Percentiles rank a stretch among this genome's conserved stretches.
Evolutionary conservation across 2,329 filamentous ascomycete species (phyloP).

Genomic region (Talaromyces rugulosus): DNA sequence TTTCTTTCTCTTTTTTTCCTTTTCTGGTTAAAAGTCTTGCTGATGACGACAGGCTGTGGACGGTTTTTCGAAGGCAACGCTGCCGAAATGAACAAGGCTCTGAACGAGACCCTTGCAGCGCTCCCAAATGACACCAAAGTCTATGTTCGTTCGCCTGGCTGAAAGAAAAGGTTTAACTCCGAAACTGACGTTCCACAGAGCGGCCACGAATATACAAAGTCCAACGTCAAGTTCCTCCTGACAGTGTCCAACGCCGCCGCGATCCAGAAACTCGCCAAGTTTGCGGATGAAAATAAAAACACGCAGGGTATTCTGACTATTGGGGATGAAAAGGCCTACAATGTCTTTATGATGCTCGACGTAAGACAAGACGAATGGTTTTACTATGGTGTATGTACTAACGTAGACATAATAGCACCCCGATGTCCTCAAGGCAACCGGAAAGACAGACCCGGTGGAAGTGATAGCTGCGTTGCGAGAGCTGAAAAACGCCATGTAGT

Average conservation of each 20-base stretch:
- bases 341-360: constrained; percentile 89
- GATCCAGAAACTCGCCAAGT: constrained; percentile 71
- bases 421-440: constrained; percentile 76
- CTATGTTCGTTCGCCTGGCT: constrained; percentile 58
- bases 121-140: constrained; percentile 89
- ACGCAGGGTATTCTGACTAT: constrained; percentile 97
- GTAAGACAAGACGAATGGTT: constrained; percentile 44
- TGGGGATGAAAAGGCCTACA: constrained; percentile 94
- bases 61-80: constrained; percentile 92
- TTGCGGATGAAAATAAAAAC: constrained; percentile 73
- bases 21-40: neutral
- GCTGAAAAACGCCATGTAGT: constrained; percentile 64
- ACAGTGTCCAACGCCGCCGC: constrained; percentile 71
- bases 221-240: constrained; percentile 83
- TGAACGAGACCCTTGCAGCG: constrained; percentile 77
- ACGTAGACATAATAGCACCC: constrained; percentile 58
- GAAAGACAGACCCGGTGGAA: constrained; percentile 71
- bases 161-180: neutral
- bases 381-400: neutral
- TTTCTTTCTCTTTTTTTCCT: neutral
- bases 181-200: constrained; percentile 51
- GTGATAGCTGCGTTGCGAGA: constrained; percentile 84
- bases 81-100: constrained; percentile 84
- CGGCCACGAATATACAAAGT: constrained; percentile 97
- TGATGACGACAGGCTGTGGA: constrained; percentile 65